A percentile compares a stretch with the other conserved stretches of the same genome.
These are phyloP conservation scores for Exophiala sp. DNA, from an alignment of 2,329 filamentous ascomycete species.

Conservation along the genomic window DNA sequence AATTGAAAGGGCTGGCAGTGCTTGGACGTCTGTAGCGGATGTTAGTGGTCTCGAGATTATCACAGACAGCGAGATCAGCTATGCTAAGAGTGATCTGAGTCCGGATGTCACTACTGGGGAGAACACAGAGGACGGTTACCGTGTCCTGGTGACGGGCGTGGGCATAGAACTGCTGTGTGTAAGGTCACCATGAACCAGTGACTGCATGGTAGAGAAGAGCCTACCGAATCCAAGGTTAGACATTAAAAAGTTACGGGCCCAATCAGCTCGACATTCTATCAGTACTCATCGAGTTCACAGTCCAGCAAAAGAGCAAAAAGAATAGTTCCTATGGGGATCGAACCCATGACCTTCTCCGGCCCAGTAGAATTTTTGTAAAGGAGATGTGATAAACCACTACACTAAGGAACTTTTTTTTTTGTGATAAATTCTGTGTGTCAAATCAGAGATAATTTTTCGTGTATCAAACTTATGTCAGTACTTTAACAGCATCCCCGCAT, in stretches of 20 bases:
- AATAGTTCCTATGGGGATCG: conserved; percentile 25
- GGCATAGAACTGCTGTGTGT: conserved; percentile 24
- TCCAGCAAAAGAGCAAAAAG: conserved; percentile 5
- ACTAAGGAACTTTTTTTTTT: conserved; percentile 18
- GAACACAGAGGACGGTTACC: neutral
- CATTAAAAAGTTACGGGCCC: neutral
- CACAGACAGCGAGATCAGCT: neutral
- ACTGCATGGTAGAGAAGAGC: neutral
- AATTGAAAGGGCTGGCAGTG: conserved; percentile 12
- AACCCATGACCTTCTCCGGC: conserved; percentile 26
- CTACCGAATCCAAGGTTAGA: neutral
- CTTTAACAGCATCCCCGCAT: neutral
- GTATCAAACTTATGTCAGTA: neutral
- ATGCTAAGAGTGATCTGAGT: neutral
- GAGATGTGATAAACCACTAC: conserved; percentile 27
- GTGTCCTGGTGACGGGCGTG: conserved; percentile 24
- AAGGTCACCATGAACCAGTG: neutral
- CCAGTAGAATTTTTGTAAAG: conserved; percentile 16
- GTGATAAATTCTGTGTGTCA: conserved; percentile 11
- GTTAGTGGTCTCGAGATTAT: conserved; percentile 23
- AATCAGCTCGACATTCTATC: too few species aligned
- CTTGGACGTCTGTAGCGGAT: conserved; percentile 28
- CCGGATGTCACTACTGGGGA: too few species aligned
- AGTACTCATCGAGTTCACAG: neutral
- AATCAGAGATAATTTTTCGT: conserved; percentile 6